These are phyloP conservation scores for Elongisporangium undulatum DNA, from an alignment of 352 stramenopile species.

Conservation along the genomic window DNA sequence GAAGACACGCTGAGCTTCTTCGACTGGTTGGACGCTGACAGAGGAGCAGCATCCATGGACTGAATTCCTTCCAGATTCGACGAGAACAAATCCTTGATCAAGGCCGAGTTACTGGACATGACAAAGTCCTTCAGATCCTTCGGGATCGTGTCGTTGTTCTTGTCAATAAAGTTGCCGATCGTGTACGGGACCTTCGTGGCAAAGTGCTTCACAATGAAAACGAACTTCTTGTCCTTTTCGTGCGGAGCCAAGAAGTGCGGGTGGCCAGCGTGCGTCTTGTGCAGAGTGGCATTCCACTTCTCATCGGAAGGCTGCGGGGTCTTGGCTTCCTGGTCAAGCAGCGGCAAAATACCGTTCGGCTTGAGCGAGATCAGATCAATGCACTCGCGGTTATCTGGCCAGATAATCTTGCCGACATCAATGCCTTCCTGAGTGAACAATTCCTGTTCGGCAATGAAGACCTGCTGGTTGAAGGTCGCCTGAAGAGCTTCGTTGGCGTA, in stretches of 20 bases:
- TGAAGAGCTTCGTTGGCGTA: constrained; percentile 88
- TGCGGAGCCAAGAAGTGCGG: constrained; percentile 74
- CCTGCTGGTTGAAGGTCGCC: constrained; percentile 88
- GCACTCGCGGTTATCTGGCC: constrained; percentile 81
- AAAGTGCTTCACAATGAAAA: constrained; percentile 97
- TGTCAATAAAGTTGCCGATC: constrained; percentile 94
- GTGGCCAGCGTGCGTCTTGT: constrained; percentile 73
- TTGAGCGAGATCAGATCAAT: constrained; percentile 83
- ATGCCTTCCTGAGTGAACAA: constrained; percentile 79
- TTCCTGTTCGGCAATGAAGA: constrained; percentile 86
- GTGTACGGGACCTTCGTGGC: constrained; percentile 94
- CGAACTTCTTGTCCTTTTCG: constrained; percentile 88
- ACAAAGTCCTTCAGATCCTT: constrained; percentile 90
- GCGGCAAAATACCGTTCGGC: constrained; percentile 73
- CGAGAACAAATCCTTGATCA: constrained; percentile 86
- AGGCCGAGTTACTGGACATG: constrained; percentile 61
- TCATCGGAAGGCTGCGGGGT: constrained; percentile 79
- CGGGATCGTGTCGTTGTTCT: constrained; percentile 95
- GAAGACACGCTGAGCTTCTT: constrained; percentile 60
- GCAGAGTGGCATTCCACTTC: constrained; percentile 81
- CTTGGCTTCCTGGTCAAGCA: constrained; percentile 78
- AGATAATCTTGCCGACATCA: constrained; percentile 78
- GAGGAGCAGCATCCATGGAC: constrained; percentile 32
- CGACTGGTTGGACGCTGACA: constrained; percentile 32
- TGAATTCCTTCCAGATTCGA: constrained; percentile 39